Conservation (phyloP, 2,329 filamentous ascomycete genomes). For the Botrytis squamosa region DNA sequence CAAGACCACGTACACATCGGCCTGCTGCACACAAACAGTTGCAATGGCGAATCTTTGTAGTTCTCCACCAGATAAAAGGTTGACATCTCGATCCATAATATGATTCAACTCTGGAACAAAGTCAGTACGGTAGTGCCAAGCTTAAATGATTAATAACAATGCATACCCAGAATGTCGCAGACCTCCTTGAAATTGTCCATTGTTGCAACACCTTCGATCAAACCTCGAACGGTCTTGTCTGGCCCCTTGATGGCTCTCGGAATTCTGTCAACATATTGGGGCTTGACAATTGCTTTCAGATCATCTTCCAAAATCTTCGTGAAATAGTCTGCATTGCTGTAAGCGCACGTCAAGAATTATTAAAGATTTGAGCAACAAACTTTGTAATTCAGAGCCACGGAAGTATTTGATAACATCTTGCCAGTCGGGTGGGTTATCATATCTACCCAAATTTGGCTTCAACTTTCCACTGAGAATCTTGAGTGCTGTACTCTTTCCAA, state of each 20-base stretch:
- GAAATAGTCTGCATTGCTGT: constrained; percentile 74
- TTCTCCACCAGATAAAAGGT: constrained; percentile 91
- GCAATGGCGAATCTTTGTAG: constrained; percentile 97
- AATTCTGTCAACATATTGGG: constrained; percentile 96
- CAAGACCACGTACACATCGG: constrained; percentile 66
- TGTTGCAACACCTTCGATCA: constrained; percentile 74
- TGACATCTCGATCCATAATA: constrained; percentile 89
- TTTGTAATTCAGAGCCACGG: constrained; percentile 95
- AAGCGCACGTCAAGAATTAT: constrained; percentile 11
- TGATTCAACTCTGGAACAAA: constrained; percentile 74
- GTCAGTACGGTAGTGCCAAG: background rate
- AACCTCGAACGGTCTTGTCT: constrained; percentile 73
- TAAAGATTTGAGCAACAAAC: constrained; percentile 50
- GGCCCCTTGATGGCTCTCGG: constrained; percentile 84
- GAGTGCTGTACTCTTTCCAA: constrained; percentile 98
- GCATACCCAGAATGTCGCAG: constrained; percentile 67
- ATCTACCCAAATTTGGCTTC: constrained; percentile 94
- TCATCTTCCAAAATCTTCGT: constrained; percentile 97
- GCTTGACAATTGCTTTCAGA: constrained; percentile 96
- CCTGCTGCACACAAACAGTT: constrained; percentile 91
- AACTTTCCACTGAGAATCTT: constrained; percentile 98
- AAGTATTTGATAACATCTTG: constrained; percentile 99
- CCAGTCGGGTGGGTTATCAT: constrained; percentile 97
- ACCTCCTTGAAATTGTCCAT: constrained; percentile 81
- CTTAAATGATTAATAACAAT: background rate